A percentile compares a stretch with the other conserved stretches of the same genome.
These are phyloP conservation scores for Pterulicium gracile DNA, from an alignment of 1,284 basidiomycete species.

Conservation along the genomic window DNA sequence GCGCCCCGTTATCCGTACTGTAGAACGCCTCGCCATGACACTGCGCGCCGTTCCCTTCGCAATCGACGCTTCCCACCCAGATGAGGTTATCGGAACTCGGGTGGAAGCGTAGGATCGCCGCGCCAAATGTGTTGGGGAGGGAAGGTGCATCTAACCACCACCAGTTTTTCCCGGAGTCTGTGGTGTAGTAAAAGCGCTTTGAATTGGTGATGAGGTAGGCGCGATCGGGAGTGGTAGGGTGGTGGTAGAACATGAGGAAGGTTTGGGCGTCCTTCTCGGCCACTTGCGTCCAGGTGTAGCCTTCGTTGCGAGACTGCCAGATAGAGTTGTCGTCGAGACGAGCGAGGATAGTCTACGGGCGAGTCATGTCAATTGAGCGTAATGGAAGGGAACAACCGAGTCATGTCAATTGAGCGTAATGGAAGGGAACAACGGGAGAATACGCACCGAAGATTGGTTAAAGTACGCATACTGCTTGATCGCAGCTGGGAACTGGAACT, in stretches of 20 bases:
- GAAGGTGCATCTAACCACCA: constrained; percentile 45
- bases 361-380: constrained; percentile 2
- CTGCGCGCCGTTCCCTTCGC: constrained; percentile 22
- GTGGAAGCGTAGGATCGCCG: constrained; percentile 81
- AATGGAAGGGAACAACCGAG: constrained; percentile 1
- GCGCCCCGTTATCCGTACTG: constrained; percentile 66
- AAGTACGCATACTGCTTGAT: constrained; percentile 84
- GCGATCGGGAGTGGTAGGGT: constrained; percentile 68
- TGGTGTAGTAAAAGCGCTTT: constrained; percentile 68
- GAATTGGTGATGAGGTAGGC: constrained; percentile 83
- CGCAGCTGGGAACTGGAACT: constrained; percentile 66
- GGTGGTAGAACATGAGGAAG: constrained; percentile 85
- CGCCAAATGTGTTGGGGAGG: constrained; percentile 72
- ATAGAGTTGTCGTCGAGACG: constrained; percentile 69
- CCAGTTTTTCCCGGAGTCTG: constrained; percentile 76
- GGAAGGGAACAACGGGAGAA: background rate
- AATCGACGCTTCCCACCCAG: constrained; percentile 65
- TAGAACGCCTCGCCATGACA: constrained; percentile 74
- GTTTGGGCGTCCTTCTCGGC: constrained; percentile 41
- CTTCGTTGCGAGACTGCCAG: constrained; percentile 94
- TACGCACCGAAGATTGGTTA: constrained; percentile 51
- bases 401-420: constrained; percentile 2
- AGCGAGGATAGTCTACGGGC: constrained; percentile 69
- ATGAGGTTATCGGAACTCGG: constrained; percentile 81
- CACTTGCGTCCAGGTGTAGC: constrained; percentile 79